A percentile compares a stretch with the other conserved stretches of the same genome.
Conservation (phyloP, 495 filamentous ascomycete genomes). For the Xylaria longipes region DNA sequence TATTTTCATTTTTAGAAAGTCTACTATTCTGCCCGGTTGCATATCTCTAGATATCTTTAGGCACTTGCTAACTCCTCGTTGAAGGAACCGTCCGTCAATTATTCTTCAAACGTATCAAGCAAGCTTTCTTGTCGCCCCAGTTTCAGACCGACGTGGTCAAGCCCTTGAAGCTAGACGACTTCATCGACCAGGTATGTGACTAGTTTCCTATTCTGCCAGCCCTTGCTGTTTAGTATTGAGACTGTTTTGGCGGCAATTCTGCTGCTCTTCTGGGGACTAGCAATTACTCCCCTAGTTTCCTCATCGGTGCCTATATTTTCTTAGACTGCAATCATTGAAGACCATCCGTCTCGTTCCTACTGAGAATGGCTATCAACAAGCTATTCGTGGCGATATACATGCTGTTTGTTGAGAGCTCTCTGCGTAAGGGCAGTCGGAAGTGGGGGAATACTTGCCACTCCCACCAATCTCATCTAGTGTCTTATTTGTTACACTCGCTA, state of each 20-base stretch:
- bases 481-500: background rate
- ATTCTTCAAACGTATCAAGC: slow-evolving; percentile 97
- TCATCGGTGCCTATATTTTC: background rate
- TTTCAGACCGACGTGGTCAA: slow-evolving; percentile 99
- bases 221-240: background rate
- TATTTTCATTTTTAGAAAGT: too few species aligned
- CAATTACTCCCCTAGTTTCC: background rate
- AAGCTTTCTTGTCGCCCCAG: slow-evolving; percentile 91
- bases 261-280: background rate
- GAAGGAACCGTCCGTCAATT: slow-evolving; percentile 82
- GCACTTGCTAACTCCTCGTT: background rate
- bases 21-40: background rate
- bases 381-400: background rate
- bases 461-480: background rate
- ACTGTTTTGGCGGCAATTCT: background rate
- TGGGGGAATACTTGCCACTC: background rate
- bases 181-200: slow-evolving; percentile 77
- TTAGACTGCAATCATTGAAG: background rate
- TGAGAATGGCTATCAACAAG: background rate
- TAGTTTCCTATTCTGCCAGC: background rate
- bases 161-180: slow-evolving; percentile 95
- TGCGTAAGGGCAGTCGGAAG: background rate
- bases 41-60: background rate
- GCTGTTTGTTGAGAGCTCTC: background rate
- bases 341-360: background rate